Evolutionary conservation across 768 basidiomycete genomes (phyloP).

Genomic region (Boletus speciosus): DNA sequence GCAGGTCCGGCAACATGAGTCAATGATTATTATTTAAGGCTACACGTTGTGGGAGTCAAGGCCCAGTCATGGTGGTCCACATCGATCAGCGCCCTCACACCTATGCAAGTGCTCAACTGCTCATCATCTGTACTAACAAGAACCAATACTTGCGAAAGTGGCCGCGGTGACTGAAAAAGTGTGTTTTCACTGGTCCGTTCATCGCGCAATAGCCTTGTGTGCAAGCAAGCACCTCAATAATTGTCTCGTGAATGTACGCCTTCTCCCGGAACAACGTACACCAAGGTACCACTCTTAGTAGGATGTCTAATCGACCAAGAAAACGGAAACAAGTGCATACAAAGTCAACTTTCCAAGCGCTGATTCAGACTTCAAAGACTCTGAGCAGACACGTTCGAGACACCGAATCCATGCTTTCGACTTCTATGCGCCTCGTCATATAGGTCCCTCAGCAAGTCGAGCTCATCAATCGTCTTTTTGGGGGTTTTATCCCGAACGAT

Average conservation of each 20-base stretch:
- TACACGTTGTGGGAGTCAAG: too few relatives aligned
- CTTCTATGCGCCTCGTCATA: constrained; percentile 14
- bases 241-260: not conserved
- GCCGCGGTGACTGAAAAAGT: too few relatives aligned
- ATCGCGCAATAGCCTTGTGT: not conserved
- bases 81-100: too few relatives aligned
- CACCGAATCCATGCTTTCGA: constrained; percentile 5
- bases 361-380: constrained; percentile 6
- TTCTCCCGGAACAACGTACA: not conserved
- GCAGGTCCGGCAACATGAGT: too few relatives aligned
- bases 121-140: too few relatives aligned
- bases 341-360: not conserved
- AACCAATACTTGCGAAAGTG: too few relatives aligned
- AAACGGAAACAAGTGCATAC: not conserved
- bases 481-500: constrained; percentile 25
- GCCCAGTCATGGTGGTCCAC: too few relatives aligned
- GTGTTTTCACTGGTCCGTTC: not conserved
- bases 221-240: not conserved
- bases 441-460: constrained; percentile 26
- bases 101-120: too few relatives aligned
- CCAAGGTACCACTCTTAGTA: not conserved
- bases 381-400: constrained; percentile 5
- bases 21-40: too few relatives aligned
- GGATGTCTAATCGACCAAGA: not conserved
- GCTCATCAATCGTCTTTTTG: constrained; percentile 24